Conservation (phyloP, 768 basidiomycete genomes). For the Fibroporia radiculosa region DNA sequence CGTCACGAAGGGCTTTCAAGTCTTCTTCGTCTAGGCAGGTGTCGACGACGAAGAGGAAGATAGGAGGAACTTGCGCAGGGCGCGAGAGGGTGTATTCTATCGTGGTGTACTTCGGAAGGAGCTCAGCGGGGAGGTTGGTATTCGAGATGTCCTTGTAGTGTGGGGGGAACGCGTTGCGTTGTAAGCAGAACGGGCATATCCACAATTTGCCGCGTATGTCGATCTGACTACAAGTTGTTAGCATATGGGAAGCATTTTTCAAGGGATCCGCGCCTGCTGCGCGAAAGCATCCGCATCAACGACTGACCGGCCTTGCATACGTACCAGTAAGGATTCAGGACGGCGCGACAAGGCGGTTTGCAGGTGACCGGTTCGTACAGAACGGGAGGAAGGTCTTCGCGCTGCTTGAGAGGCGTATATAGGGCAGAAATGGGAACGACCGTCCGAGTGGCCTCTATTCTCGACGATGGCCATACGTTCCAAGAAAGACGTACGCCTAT, state of each 20-base stretch:
- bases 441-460: slow-evolving; percentile 95
- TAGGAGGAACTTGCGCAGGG: slow-evolving; percentile 85
- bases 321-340: slow-evolving; percentile 96
- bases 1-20: slow-evolving; percentile 89
- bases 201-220: slow-evolving; percentile 98
- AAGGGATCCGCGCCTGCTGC: not conserved
- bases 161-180: slow-evolving; percentile 93
- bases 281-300: not conserved
- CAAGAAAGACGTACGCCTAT: slow-evolving; percentile 91
- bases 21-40: slow-evolving; percentile 96
- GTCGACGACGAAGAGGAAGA: slow-evolving; percentile 96
- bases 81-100: slow-evolving; percentile 98
- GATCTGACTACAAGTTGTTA: slow-evolving; percentile 64
- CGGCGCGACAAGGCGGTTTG: slow-evolving; percentile 95
- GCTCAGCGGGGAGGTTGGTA: slow-evolving; percentile 93
- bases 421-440: slow-evolving; percentile 98
- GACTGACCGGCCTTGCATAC: not conserved
- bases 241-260: slow-evolving; percentile 8
- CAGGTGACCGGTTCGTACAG: slow-evolving; percentile 98
- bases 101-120: slow-evolving; percentile 96
- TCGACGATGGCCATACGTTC: slow-evolving; percentile 98
- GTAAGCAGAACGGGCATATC: slow-evolving; percentile 99
- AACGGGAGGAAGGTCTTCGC: slow-evolving; percentile 92
- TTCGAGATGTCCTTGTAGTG: slow-evolving; percentile 99
- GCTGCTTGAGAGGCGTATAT: slow-evolving; percentile 90